Conservation (phyloP, 2,329 filamentous ascomycete species). For the Colletotrichum melonis region DNA sequence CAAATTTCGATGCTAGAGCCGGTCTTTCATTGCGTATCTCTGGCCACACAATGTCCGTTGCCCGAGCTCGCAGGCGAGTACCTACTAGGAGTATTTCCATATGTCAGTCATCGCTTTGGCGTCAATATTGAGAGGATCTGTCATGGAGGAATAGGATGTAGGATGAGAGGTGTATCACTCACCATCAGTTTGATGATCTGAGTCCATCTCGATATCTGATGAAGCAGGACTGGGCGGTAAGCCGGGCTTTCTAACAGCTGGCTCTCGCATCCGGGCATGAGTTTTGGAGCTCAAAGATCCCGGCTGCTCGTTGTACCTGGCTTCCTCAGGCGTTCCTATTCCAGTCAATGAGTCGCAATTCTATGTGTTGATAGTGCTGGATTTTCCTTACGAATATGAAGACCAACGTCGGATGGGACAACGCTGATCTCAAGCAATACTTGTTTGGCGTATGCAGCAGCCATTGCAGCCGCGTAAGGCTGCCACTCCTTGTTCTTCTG, state of each 20-base stretch:
- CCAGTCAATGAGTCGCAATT: too few relatives aligned
- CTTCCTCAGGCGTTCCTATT: too few relatives aligned
- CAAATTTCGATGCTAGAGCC: background rate
- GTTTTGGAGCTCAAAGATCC: too few relatives aligned
- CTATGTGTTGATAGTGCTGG: too few relatives aligned
- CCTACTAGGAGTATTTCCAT: background rate
- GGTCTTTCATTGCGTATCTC: background rate
- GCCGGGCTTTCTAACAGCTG: background rate
- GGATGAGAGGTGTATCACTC: background rate
- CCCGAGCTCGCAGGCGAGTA: background rate
- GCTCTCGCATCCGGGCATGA: too few relatives aligned
- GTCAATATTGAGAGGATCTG: background rate
- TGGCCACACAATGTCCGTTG: background rate
- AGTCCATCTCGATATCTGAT: background rate
- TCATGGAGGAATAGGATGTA: background rate
- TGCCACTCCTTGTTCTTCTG: conserved; percentile 49
- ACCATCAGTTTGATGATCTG: background rate
- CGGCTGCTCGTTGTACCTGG: too few relatives aligned
- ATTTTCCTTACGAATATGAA: too few relatives aligned
- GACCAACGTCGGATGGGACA: too few relatives aligned
- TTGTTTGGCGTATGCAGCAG: conserved; percentile 41
- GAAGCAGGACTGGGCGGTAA: background rate
- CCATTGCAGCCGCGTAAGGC: conserved; percentile 48
- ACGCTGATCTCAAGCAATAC: too few relatives aligned
- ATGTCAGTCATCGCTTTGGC: background rate